Conservation (phyloP, 2,329 filamentous ascomycete genomes). For the Truncatella angustata region DNA sequence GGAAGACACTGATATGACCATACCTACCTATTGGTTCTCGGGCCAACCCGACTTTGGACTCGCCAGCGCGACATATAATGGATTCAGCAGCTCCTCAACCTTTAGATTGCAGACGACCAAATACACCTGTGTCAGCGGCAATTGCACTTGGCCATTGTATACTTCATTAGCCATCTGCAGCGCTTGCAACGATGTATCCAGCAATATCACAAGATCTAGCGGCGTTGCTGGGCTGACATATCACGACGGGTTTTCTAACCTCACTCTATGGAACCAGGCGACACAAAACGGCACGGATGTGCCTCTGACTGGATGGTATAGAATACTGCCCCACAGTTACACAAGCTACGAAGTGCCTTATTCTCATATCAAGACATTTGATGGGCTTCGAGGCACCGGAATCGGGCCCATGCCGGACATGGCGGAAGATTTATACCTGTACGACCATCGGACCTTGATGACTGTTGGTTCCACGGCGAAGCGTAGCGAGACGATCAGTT, state of each 20-base stretch:
- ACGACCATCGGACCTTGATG: background rate
- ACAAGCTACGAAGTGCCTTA: background rate
- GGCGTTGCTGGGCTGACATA: background rate
- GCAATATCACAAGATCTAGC: background rate
- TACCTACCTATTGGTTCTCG: background rate
- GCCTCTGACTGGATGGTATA: background rate
- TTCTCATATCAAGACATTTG: background rate
- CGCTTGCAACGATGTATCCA: slow-evolving; percentile 17
- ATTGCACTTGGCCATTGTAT: slow-evolving; percentile 21
- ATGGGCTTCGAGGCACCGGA: background rate
- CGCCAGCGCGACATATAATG: slow-evolving; percentile 10
- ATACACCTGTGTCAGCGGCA: slow-evolving; percentile 18
- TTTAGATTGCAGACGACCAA: background rate
- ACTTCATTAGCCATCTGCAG: slow-evolving; percentile 20
- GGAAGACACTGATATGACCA: background rate
- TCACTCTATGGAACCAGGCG: background rate
- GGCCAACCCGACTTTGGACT: background rate
- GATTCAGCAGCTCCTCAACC: slow-evolving; percentile 14
- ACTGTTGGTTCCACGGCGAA: background rate
- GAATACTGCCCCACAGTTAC: background rate
- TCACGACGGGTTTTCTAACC: background rate
- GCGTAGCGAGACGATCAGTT: background rate
- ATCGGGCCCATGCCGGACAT: background rate
- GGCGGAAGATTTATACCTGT: background rate
- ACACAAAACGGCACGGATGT: background rate